A percentile compares a stretch with the other conserved stretches of the same genome.
phyloP scores from a whole-genome alignment of 331 rosid genomes.

The Rosa hybrid region DNA sequence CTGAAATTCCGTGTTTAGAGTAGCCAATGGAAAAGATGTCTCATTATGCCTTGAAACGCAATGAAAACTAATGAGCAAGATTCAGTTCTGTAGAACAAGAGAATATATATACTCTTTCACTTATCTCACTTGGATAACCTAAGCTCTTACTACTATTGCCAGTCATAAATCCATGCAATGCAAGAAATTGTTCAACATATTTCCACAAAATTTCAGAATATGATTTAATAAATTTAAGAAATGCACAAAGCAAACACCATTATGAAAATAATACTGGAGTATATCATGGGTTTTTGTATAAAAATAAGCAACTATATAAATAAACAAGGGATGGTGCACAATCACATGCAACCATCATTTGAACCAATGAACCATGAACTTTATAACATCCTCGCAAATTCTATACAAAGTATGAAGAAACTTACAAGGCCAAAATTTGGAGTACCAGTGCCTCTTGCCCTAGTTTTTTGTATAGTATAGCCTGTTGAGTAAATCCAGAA shows the following conservation, averaged over 20 bases:
- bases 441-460: slow-evolving; percentile 97
- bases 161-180: slow-evolving; percentile 1
- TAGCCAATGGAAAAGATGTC: neutral
- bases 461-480: slow-evolving; percentile 89
- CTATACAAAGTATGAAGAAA: slow-evolving; percentile 23
- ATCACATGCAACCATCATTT: neutral
- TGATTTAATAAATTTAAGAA: neutral
- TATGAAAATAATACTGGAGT: neutral
- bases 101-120: neutral
- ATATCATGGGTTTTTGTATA: neutral
- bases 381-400: neutral
- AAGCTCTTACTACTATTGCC: neutral
- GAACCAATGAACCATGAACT: neutral
- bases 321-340: neutral
- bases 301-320: neutral
- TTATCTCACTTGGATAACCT: neutral
- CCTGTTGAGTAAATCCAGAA: slow-evolving; percentile 53
- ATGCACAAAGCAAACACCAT: neutral
- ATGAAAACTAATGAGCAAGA: neutral
- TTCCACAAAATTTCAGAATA: neutral
- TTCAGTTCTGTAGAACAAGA: neutral
- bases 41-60: neutral
- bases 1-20: slow-evolving; percentile 3
- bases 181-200: neutral
- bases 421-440: slow-evolving; percentile 96